phyloP scores from a whole-genome alignment of 2,329 filamentous ascomycete genomes.

The Stenocarpella maydis region DNA sequence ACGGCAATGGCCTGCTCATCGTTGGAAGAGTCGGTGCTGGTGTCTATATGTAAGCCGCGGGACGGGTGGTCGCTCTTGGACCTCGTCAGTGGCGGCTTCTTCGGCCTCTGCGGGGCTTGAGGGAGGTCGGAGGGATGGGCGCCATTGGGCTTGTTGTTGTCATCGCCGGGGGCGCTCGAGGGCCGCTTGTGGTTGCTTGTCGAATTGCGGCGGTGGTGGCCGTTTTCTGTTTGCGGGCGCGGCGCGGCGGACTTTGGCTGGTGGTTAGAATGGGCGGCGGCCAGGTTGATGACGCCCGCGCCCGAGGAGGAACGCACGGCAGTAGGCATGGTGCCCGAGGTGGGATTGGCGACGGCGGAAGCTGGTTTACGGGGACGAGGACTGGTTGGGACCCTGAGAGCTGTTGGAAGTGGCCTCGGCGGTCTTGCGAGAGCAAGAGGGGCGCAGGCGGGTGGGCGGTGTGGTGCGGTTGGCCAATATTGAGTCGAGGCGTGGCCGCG shows the following conservation, averaged over 20 bases:
- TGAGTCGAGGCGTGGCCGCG: conserved; percentile 30
- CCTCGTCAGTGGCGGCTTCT: conserved; percentile 61
- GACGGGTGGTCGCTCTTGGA: conserved; percentile 63
- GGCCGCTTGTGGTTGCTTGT: conserved; percentile 47
- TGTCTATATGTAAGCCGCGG: conserved; percentile 43
- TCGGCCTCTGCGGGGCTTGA: conserved; percentile 38
- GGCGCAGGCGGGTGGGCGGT: conserved; percentile 12
- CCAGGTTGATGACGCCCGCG: conserved; percentile 25
- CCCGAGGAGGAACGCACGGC: conserved; percentile 30
- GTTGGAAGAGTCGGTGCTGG: conserved; percentile 35
- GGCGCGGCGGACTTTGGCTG: conserved; percentile 27
- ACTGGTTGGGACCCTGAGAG: not conserved
- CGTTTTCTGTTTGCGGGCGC: conserved; percentile 33
- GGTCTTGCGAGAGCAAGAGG: not conserved
- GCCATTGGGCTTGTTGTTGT: conserved; percentile 40
- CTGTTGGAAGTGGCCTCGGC: not conserved
- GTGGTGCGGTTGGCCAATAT: conserved; percentile 17
- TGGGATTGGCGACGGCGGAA: conserved; percentile 13
- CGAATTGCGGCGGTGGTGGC: conserved; percentile 31
- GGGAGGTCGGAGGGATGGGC: conserved; percentile 42
- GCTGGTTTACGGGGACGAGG: not conserved
- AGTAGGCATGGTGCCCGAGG: conserved; percentile 31
- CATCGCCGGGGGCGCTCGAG: conserved; percentile 55
- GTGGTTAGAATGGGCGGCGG: conserved; percentile 20
- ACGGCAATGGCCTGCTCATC: conserved; percentile 49